phyloP scores from a whole-genome alignment of 2,329 filamentous ascomycete genomes.

The Aspergillus sp. region DNA sequence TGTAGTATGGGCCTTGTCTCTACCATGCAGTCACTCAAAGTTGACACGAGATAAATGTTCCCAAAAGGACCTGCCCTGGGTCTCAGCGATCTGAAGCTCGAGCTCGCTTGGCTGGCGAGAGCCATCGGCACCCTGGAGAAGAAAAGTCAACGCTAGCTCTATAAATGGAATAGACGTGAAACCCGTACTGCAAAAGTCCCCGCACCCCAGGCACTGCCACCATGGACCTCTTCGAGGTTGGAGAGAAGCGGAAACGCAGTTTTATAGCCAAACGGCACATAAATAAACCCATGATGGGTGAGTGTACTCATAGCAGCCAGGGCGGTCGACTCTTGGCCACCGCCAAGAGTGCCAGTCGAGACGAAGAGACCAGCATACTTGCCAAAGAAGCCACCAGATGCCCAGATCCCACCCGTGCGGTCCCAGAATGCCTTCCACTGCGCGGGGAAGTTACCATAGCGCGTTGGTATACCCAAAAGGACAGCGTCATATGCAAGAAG shows the following conservation, averaged over 20 bases:
- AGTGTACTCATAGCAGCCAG: constrained; percentile 85
- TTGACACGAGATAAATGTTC: constrained; percentile 71
- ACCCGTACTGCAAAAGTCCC: constrained; percentile 77
- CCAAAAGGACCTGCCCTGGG: constrained; percentile 87
- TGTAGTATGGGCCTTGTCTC: constrained; percentile 21
- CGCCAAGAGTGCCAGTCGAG: constrained; percentile 78
- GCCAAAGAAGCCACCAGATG: constrained; percentile 74
- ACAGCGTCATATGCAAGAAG: constrained; percentile 83
- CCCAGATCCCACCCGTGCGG: constrained; percentile 84
- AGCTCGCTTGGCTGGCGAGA: constrained; percentile 75
- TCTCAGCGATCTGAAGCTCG: constrained; percentile 78
- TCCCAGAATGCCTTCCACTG: constrained; percentile 93
- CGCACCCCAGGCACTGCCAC: constrained; percentile 89
- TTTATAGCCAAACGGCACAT: constrained; percentile 92
- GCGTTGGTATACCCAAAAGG: constrained; percentile 91
- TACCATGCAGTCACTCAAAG: constrained; percentile 78
- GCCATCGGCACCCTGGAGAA: constrained; percentile 66
- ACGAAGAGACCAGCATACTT: constrained; percentile 93
- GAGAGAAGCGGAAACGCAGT: constrained; percentile 72
- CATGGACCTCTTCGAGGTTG: constrained; percentile 78
- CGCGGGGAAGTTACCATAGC: constrained; percentile 95
- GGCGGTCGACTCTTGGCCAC: constrained; percentile 90
- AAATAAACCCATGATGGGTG: constrained; percentile 92
- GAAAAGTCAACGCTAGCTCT: neutral
- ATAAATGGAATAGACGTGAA: neutral